Conservation (phyloP, 176 grass and related monocot species). For the Triticum timopheevii region DNA sequence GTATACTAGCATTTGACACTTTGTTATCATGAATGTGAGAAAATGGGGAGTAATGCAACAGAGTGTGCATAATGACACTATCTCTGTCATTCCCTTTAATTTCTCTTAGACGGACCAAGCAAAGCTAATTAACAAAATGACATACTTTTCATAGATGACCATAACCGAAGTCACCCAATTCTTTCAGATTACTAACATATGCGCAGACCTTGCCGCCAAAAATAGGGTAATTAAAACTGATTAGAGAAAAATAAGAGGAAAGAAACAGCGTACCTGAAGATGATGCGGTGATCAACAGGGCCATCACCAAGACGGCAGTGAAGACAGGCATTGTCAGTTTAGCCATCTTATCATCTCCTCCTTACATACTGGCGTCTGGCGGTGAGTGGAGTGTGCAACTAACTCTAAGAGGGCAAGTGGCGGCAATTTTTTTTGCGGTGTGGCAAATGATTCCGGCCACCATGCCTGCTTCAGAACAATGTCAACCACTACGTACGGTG, state of each 20-base stretch:
- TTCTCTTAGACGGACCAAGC: not conserved
- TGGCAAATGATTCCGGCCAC: not conserved
- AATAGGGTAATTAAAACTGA: not conserved
- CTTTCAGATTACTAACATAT: not conserved
- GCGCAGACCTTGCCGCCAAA: not conserved
- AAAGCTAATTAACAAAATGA: not conserved
- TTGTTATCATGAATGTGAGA: no score
- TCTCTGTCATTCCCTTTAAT: not conserved
- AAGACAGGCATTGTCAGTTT: not conserved
- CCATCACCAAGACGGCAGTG: conserved; percentile 9
- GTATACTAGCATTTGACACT: no score
- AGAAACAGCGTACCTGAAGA: conserved; percentile 29
- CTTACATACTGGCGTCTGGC: no score
- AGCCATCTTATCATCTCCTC: no score
- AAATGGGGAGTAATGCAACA: no score
- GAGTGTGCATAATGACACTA: no score
- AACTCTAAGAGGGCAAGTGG: no score
- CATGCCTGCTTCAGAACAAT: not conserved
- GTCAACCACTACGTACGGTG: not conserved
- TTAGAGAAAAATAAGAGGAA: not conserved
- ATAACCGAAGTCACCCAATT: not conserved
- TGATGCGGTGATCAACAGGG: conserved; percentile 23
- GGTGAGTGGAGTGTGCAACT: no score
- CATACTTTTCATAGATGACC: not conserved
- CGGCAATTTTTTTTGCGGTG: no score